Percentiles rank a stretch among this genome's conserved stretches.
Evolutionary conservation across 2,329 filamentous ascomycete species (phyloP).

Genomic region (Colletotrichum chrysophilum): DNA sequence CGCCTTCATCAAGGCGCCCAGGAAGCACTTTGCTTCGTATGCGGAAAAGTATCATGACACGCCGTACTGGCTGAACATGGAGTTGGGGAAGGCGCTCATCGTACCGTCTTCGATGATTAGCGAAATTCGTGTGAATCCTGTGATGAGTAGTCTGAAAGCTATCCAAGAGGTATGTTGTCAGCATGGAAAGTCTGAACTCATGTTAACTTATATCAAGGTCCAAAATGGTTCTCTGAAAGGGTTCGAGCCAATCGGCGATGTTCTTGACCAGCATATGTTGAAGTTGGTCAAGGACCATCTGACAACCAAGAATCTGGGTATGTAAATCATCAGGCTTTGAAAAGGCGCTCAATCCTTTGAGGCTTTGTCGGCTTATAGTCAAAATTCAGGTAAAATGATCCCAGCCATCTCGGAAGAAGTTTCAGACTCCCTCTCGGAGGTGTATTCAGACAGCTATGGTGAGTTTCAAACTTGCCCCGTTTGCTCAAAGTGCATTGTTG

Average conservation of each 20-base stretch:
- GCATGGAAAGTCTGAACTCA: background rate
- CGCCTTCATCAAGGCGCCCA: background rate
- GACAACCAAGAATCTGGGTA: background rate
- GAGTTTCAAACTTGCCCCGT: too few species aligned
- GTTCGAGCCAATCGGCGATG: background rate
- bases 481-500: too few species aligned
- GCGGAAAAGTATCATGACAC: background rate
- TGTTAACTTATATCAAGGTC: background rate
- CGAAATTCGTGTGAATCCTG: background rate
- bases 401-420: background rate
- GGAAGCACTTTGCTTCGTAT: background rate
- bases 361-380: too few species aligned
- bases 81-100: background rate
- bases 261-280: background rate
- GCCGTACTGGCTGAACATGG: background rate
- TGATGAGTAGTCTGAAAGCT: background rate
- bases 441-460: background rate
- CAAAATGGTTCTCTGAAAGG: background rate
- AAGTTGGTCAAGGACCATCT: background rate
- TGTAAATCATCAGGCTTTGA: too few species aligned
- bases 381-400: background rate
- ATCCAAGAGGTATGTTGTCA: background rate
- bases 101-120: background rate
- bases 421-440: background rate
- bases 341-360: too few species aligned